Evolutionary conservation across 139 green algal species (phyloP), one percentile per base, ranked within the genome.

Genomic region (Parachlorella kessleri): DNA sequence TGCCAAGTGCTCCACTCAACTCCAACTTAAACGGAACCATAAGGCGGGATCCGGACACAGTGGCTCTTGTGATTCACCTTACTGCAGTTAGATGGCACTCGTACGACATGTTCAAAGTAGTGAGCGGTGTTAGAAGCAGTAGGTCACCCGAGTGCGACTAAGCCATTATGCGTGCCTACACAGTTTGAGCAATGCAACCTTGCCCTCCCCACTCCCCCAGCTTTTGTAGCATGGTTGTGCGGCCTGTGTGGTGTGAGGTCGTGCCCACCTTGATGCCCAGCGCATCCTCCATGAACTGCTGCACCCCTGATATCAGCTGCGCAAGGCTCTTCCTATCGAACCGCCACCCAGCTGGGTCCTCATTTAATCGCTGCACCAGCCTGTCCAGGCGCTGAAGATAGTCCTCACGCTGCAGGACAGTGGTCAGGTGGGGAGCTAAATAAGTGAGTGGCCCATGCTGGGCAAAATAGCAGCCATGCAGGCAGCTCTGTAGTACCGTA

Each of bases 221-320:
- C 53, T 63, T 14, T 63, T 32, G 41, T 23, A n/a, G n/a, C n/a
- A n/a, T n/a, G n/a, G n/a, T n/a, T n/a, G n/a, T n/a, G n/a, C n/a
- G n/a, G n/a, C n/a, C n/a, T n/a, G n/a, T n/a, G n/a, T n/a, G n/a
- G n/a, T n/a, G n/a, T n/a, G n/a, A n/a, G n/a, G n/a, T n/a, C 48
- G 66, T 66, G 24, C 66, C 33, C 42, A 90, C 92, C 38, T 94
- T 87, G 32, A 86, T 83, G n/a, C 93, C 93, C 75, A 96, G 81
- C 4, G 89, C 90, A 38, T 92, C 88, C 84, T 97, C 93, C 86
- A 92, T 87, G 64, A 97, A 97, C 79, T 97, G 90, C 72, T 89
- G 77, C n/a, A 97, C 76, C 42, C 92, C 85, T 26, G 81, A 81
- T 5, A 96, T 37, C 36, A 94, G 72, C 6, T 74, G 28, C 1